Evolutionary conservation across 768 basidiomycete genomes (phyloP).

Genomic region (Collybia sordida): DNA sequence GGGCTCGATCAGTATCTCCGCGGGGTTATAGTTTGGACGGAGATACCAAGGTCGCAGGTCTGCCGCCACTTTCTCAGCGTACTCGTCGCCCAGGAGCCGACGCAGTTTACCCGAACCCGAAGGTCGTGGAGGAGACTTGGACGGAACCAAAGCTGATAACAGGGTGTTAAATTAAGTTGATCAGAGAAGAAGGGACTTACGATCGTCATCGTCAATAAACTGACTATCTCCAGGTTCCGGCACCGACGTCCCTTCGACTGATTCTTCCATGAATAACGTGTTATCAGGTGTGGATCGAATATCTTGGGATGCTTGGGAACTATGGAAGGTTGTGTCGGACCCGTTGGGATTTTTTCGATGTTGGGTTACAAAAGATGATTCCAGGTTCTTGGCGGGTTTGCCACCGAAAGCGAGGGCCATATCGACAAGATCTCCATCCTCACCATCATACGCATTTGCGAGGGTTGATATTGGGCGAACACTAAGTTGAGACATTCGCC

Average conservation of each 20-base stretch:
- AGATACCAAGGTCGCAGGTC: conserved; percentile 79
- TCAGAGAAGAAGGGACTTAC: conserved; percentile 25
- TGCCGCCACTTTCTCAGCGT: conserved; percentile 41
- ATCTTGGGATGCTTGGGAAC: background rate
- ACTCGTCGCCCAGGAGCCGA: conserved; percentile 64
- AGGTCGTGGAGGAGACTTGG: conserved; percentile 32
- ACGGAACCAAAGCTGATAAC: conserved; percentile 6
- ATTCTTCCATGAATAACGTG: conserved; percentile 8
- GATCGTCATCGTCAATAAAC: conserved; percentile 33
- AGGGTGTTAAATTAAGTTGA: background rate
- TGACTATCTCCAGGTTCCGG: conserved; percentile 20
- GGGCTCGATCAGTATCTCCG: conserved; percentile 82
- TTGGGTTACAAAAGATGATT: conserved; percentile 3
- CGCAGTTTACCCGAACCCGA: conserved; percentile 57
- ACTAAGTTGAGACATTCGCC: conserved; percentile 73
- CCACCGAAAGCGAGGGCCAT: conserved; percentile 43
- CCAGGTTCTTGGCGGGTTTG: conserved; percentile 6
- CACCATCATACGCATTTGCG: conserved; percentile 28
- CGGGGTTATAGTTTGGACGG: conserved; percentile 71
- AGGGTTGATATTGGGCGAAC: conserved; percentile 37
- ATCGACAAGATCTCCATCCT: conserved; percentile 49
- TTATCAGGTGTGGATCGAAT: conserved; percentile 4
- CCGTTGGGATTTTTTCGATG: conserved; percentile 23
- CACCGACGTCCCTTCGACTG: background rate
- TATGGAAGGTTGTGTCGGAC: conserved; percentile 4